A percentile compares a stretch with the other conserved stretches of the same genome.
phyloP scores from a whole-genome alignment of 208 protist genomes.

The Leishmania gerbilli region DNA sequence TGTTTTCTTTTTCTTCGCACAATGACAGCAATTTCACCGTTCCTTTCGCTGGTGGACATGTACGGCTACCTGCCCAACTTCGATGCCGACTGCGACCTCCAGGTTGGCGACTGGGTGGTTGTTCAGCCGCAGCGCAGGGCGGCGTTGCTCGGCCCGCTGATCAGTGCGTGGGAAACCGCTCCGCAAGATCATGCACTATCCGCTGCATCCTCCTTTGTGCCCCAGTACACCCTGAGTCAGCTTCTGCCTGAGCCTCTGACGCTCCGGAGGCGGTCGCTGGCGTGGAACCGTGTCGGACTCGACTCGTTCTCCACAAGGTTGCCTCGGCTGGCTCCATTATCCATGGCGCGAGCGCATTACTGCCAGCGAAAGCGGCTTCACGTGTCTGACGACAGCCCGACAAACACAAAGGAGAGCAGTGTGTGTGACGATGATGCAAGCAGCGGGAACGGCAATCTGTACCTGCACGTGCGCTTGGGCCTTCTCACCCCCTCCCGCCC shows the following conservation, averaged over 20 bases:
- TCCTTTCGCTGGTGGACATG: constrained; percentile 48
- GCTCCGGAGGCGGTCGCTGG: constrained; percentile 18
- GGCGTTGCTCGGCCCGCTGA: constrained; percentile 59
- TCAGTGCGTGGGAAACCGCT: constrained; percentile 38
- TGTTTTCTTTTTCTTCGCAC: background rate
- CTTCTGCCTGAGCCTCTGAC: constrained; percentile 31
- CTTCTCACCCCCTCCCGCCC: constrained; percentile 79
- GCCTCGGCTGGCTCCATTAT: constrained; percentile 22
- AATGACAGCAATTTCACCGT: constrained; percentile 19
- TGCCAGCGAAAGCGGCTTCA: constrained; percentile 27
- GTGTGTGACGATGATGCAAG: constrained; percentile 8
- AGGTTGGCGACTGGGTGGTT: constrained; percentile 87
- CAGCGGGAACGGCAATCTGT: constrained; percentile 35
- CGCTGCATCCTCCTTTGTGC: background rate
- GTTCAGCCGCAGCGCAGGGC: constrained; percentile 51
- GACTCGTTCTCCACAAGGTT: background rate
- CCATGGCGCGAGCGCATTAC: constrained; percentile 23
- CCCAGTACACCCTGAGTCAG: constrained; percentile 25
- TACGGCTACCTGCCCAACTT: constrained; percentile 74
- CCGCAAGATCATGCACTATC: background rate
- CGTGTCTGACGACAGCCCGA: constrained; percentile 13
- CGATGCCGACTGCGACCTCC: constrained; percentile 52
- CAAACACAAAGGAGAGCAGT: background rate
- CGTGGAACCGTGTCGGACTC: constrained; percentile 11
- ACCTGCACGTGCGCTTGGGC: constrained; percentile 68